These are phyloP conservation scores for Globisporangium barbulae DNA, from an alignment of 352 stramenopile species.

Conservation along the genomic window DNA sequence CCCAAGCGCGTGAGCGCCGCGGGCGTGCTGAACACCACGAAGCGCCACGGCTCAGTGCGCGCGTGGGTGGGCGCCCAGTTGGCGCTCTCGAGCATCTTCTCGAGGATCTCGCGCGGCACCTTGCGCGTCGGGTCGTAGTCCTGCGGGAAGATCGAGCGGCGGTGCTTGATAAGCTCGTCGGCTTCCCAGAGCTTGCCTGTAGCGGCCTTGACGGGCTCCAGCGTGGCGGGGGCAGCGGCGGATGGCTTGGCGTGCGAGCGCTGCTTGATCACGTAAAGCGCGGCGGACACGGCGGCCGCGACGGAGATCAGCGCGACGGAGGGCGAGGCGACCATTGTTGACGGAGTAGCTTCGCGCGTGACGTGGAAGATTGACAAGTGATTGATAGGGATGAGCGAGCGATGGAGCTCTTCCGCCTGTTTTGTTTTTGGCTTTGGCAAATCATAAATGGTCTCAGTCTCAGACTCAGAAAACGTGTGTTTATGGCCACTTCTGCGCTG, in stretches of 20 bases:
- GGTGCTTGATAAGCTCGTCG: constrained; percentile 71
- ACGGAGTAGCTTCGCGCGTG: not conserved
- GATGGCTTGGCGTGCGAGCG: constrained; percentile 20
- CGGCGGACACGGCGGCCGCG: constrained; percentile 30
- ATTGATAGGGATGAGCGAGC: not conserved
- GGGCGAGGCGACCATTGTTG: constrained; percentile 21
- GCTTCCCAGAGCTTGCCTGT: constrained; percentile 50
- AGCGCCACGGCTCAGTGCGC: constrained; percentile 80
- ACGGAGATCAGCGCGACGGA: constrained; percentile 28
- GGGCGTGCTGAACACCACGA: constrained; percentile 58
- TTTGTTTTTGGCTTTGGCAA: not conserved
- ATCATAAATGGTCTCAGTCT: not conserved
- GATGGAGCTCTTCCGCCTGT: not conserved
- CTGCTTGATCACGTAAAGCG: constrained; percentile 38
- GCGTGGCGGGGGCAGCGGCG: constrained; percentile 3
- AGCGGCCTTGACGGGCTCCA: constrained; percentile 20
- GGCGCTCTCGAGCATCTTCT: constrained; percentile 71
- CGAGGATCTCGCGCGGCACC: constrained; percentile 53
- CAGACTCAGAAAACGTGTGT: constrained; percentile 8
- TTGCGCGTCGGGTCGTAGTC: constrained; percentile 54
- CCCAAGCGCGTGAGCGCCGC: constrained; percentile 54
- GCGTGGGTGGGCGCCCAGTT: constrained; percentile 83
- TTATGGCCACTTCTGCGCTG: constrained; percentile 8
- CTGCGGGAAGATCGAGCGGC: constrained; percentile 69
- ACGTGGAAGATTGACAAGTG: constrained; percentile 4